Evolutionary conservation across 1,284 basidiomycete species (phyloP), one percentile per base, ranked within the genome.

Genomic region (Fistulina hepatica): DNA sequence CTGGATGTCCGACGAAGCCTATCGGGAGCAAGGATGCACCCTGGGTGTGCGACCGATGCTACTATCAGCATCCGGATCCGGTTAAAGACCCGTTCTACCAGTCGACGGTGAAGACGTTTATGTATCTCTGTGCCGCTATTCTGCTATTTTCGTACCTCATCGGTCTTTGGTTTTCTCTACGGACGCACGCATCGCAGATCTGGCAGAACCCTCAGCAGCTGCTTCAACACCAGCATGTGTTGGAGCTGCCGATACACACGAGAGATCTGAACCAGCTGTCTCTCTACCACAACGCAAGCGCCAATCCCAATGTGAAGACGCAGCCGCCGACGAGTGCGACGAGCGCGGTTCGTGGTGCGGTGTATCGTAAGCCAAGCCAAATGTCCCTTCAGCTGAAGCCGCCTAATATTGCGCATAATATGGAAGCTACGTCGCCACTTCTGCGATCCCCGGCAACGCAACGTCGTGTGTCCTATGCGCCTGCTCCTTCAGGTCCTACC

Each of bases 91-190:
- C 91, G 0, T 98, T 99, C 65, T 99, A 97, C 61, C 91, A 97
- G 54, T 79, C 82, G 17, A 91, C 88, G 6, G 93, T 99, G 43
- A 93, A 95, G 61, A 72, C 67, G 12, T 62, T 98, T 42, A 95
- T 95, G 81, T 98, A 91, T 63, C 81, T 89, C 50, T 98, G 95
- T 57, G 92, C 95, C 1, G 73, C 61, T 12, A 71, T 98, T 41
- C 72, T 99, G 20, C 60, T 98, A 21, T 76, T 98, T 39, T 97
- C 95, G 1, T 99, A 99, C 60, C 73, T 95, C 32, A 79, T 98
- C 42, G 95, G 95, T 23, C 67, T 98, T 0, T 98, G 95, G 95
- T 99, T 98, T 68, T 97, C 94, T 32, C 75, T 99, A 13, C 83
- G 92, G 32, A 99, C 95, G 0, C 95, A 99, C 56, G 95, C 95